phyloP scores from a whole-genome alignment of 306 rosid genomes.

The Medicago lupulina region DNA sequence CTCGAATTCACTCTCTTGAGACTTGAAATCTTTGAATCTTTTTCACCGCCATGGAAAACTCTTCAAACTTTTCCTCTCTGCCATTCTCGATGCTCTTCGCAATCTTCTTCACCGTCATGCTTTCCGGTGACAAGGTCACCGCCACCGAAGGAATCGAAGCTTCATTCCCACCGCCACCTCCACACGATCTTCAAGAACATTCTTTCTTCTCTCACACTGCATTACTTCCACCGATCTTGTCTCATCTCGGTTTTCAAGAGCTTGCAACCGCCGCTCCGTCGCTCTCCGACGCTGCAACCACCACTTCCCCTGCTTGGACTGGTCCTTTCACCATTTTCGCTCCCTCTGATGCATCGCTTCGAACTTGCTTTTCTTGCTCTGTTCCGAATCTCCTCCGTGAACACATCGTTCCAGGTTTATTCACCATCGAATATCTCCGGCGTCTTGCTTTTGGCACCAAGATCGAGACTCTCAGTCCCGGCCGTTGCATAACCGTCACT shows the following conservation, averaged over 20 bases:
- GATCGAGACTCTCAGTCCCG: slow-evolving; percentile 72
- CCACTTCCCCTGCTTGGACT: slow-evolving; percentile 50
- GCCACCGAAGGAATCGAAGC: slow-evolving; percentile 47
- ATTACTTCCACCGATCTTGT: slow-evolving; percentile 66
- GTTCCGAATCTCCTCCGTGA: slow-evolving; percentile 64
- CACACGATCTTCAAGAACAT: slow-evolving; percentile 56
- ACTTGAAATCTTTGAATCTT: slow-evolving; percentile 2
- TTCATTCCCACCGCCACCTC: slow-evolving; percentile 50
- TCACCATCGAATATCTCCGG: slow-evolving; percentile 62
- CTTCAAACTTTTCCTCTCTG: slow-evolving; percentile 38
- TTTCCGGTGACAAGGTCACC: slow-evolving; percentile 30
- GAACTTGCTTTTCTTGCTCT: slow-evolving; percentile 68
- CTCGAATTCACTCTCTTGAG: slow-evolving; percentile 29
- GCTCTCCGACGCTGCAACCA: slow-evolving; percentile 47
- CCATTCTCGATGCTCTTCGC: slow-evolving; percentile 40
- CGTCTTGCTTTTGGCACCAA: slow-evolving; percentile 72
- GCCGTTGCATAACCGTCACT: slow-evolving; percentile 74
- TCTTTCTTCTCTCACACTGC: slow-evolving; percentile 63
- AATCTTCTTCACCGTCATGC: slow-evolving; percentile 33
- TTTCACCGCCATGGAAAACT: slow-evolving; percentile 48
- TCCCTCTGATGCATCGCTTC: slow-evolving; percentile 67
- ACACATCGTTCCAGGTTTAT: slow-evolving; percentile 70
- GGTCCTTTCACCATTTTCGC: slow-evolving; percentile 78
- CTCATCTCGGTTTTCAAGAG: slow-evolving; percentile 72
- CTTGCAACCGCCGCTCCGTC: slow-evolving; percentile 68